Conservation (phyloP, 1,139 yeast species). For the Scheffersomyces parashehatae region DNA sequence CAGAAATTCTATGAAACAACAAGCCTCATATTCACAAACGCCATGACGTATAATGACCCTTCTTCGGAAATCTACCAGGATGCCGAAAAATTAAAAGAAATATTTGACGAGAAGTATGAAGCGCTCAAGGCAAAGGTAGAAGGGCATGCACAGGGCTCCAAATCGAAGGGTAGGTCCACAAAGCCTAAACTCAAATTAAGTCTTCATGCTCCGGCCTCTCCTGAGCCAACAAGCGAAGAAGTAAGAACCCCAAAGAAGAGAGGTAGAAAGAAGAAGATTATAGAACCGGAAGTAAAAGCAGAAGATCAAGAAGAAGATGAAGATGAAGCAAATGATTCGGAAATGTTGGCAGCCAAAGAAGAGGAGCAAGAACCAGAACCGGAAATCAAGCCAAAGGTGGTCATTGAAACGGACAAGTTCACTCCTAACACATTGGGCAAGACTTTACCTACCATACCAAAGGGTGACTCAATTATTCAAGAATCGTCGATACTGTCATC, state of each 20-base stretch:
- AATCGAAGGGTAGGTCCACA: slow-evolving; percentile 27
- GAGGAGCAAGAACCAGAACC: background rate
- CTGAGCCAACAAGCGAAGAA: slow-evolving; percentile 7
- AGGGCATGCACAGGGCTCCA: slow-evolving; percentile 5
- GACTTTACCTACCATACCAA: slow-evolving; percentile 15
- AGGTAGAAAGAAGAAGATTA: slow-evolving; percentile 20
- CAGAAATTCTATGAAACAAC: slow-evolving; percentile 51
- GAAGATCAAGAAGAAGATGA: slow-evolving; percentile 17
- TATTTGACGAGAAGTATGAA: slow-evolving; percentile 32
- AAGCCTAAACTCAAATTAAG: slow-evolving; percentile 26
- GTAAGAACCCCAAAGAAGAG: slow-evolving; percentile 19
- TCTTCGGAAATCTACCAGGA: slow-evolving; percentile 58
- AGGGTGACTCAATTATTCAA: slow-evolving; percentile 20
- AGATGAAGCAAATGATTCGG: slow-evolving; percentile 7
- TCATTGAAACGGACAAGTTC: slow-evolving; percentile 4
- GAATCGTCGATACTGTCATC: slow-evolving; percentile 18
- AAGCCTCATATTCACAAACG: slow-evolving; percentile 54
- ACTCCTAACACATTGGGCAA: slow-evolving; percentile 20
- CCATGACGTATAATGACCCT: slow-evolving; percentile 58
- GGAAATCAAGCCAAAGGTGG: background rate
- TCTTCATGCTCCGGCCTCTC: slow-evolving; percentile 6
- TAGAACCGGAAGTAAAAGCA: slow-evolving; percentile 18
- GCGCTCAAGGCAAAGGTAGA: slow-evolving; percentile 23
- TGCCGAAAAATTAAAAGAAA: slow-evolving; percentile 44
- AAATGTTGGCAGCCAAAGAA: slow-evolving; percentile 1